Conservation (phyloP, 2,329 filamentous ascomycete species). For the Lecanosticta acicola region DNA sequence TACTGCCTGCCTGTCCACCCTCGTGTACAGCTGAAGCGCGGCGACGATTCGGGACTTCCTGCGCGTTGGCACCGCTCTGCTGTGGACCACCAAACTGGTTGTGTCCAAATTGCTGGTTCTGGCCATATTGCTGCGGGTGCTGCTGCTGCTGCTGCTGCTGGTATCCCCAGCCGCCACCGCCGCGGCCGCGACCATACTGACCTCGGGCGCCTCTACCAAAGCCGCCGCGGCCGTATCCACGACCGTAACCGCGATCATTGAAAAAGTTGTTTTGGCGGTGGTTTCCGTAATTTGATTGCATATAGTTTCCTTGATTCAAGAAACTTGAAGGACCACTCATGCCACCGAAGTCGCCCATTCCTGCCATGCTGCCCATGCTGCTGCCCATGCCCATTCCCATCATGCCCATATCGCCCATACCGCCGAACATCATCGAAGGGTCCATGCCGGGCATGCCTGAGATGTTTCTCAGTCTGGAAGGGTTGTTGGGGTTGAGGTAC, state of each 20-base stretch:
- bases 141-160: constrained; percentile 25
- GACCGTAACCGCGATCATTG: constrained; percentile 65
- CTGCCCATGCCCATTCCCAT: constrained; percentile 53
- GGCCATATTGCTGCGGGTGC: constrained; percentile 15
- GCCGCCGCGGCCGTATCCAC: constrained; percentile 39
- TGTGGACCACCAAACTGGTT: constrained; percentile 17
- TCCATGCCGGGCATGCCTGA: constrained; percentile 78
- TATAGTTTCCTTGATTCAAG: constrained; percentile 48
- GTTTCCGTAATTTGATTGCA: constrained; percentile 39
- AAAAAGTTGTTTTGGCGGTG: constrained; percentile 47
- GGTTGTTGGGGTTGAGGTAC: constrained; percentile 33
- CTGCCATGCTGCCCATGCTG: constrained; percentile 56
- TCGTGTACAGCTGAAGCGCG: constrained; percentile 29
- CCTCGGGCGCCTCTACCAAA: constrained; percentile 29
- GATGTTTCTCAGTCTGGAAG: constrained; percentile 24
- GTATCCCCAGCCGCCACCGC: constrained; percentile 27
- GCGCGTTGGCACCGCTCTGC: constrained; percentile 17
- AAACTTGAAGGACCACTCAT: constrained; percentile 63
- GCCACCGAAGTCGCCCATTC: constrained; percentile 46
- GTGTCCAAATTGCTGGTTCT: constrained; percentile 14
- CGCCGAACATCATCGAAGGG: constrained; percentile 72
- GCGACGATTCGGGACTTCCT: constrained; percentile 13
- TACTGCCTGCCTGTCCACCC: constrained; percentile 19
- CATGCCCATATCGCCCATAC: constrained; percentile 69
- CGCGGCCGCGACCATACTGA: constrained; percentile 20